Conservation (phyloP, 2,329 filamentous ascomycete genomes). For the Nannizziopsis barbatae region DNA sequence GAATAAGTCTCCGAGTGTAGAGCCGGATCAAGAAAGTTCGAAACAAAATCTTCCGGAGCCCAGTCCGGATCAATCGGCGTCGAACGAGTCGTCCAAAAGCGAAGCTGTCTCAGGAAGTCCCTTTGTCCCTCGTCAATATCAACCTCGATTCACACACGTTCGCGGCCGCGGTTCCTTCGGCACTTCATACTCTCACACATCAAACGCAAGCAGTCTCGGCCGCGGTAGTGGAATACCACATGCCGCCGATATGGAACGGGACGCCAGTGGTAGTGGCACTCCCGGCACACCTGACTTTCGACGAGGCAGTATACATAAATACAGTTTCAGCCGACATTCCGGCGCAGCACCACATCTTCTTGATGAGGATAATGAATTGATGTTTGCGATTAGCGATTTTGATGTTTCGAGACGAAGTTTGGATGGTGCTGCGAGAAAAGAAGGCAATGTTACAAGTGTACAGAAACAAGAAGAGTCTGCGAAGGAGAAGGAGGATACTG, state of each 20-base stretch:
- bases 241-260: constrained; percentile 27
- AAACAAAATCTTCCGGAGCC: constrained; percentile 18
- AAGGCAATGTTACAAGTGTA: not conserved
- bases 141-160: constrained; percentile 28
- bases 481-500: not conserved
- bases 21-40: constrained; percentile 15
- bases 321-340: constrained; percentile 25
- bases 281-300: constrained; percentile 26
- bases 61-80: constrained; percentile 14
- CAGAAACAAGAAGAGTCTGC: not conserved
- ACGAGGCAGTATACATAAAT: constrained; percentile 25
- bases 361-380: constrained; percentile 36
- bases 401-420: constrained; percentile 33
- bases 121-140: constrained; percentile 20
- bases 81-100: constrained; percentile 2
- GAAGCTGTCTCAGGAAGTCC: not conserved
- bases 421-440: constrained; percentile 25
- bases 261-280: constrained; percentile 31
- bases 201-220: constrained; percentile 31
- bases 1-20: constrained; percentile 17
- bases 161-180: constrained; percentile 31
- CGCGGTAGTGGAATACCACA: constrained; percentile 26
- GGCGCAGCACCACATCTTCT: constrained; percentile 21
- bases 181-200: constrained; percentile 30
- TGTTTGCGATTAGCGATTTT: constrained; percentile 40